Base-by-base conservation (phyloP, 345 rosid genomes). In the Geranium rotundifolium region DNA sequence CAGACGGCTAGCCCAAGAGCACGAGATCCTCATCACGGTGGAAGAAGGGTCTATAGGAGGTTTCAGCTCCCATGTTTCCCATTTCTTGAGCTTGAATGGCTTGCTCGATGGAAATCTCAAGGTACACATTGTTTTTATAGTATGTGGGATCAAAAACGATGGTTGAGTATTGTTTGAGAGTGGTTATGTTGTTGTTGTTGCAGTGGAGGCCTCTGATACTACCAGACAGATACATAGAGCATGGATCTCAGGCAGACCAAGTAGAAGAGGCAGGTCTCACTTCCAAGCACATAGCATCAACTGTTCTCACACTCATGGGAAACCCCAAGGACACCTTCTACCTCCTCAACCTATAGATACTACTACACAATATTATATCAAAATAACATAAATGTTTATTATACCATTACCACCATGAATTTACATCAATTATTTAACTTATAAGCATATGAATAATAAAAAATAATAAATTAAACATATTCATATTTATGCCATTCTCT, bases 181-280 rank as follows among this genome's bases (percentile, higher is more conserved):
- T 57, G 23, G 34, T 62, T 62, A 5, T 64, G 49, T 31, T 7
- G 3, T 19, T 60, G 4, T 0, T 41, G 4, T 7, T 27, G 73
- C 76, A 82, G 84, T 77, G 79, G 84, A 74, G 87, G 61, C 74
- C 81, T 10, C 74, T 80, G 77, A 62, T 80, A 61, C 79, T 76
- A 2, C 87, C 84, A 0, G 87, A 77, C 57, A 70, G 79, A 72
- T 76, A 76, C 66, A 77, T 82, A 1, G 82, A 80, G 8, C 87
- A 82, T 67, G 87, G 87, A 70, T 67, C 76, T 17, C 79, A 68
- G 23, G 58, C 23, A 17, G 81, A 77, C 18, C 84, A 82, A 55
- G 66, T 75, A 0, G 73, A 73, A 58, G 82, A 62, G 37, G 82
- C 81, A 7, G 82, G 82, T 19, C 73, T 80, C 3, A 70, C 73